Conservation (phyloP, 495 filamentous ascomycete species). For the Apiosordaria backusii region DNA sequence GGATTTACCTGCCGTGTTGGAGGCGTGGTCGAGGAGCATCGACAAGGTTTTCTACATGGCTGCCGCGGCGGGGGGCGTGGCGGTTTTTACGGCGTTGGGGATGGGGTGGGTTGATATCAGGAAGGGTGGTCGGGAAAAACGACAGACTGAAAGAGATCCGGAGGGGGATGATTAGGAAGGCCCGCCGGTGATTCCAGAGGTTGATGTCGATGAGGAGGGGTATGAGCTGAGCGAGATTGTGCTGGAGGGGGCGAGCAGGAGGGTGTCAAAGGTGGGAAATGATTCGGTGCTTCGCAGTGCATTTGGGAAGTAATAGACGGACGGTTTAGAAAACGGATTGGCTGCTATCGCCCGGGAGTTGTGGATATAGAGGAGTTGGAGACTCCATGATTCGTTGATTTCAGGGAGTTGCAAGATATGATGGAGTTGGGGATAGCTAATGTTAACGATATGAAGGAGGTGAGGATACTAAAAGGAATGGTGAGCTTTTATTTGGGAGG, state of each 20-base stretch:
- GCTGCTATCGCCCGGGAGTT: neutral
- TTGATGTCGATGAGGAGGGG: neutral
- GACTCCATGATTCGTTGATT: too few relatives aligned
- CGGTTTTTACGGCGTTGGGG: slow-evolving; percentile 18
- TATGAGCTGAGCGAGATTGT: neutral
- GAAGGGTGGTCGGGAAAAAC: neutral
- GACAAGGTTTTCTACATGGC: slow-evolving; percentile 22
- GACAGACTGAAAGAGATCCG: neutral
- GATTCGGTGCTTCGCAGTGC: neutral
- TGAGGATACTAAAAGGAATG: neutral
- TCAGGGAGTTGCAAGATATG: neutral
- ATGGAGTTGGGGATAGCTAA: neutral
- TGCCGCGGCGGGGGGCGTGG: slow-evolving; percentile 11
- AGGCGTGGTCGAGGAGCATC: slow-evolving; percentile 41
- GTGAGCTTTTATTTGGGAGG: neutral
- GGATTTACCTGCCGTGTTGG: slow-evolving; percentile 32
- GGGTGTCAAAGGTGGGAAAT: neutral
- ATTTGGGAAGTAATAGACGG: neutral
- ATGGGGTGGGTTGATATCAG: slow-evolving; percentile 27
- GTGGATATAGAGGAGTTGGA: too few relatives aligned
- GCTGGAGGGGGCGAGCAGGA: neutral
- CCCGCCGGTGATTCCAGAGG: neutral
- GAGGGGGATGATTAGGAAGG: slow-evolving; percentile 17
- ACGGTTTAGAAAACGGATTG: neutral
- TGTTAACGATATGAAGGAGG: too few relatives aligned